These are phyloP conservation scores for Eudorina sp. DNA, from an alignment of 139 green algal species.

Conservation along the genomic window DNA sequence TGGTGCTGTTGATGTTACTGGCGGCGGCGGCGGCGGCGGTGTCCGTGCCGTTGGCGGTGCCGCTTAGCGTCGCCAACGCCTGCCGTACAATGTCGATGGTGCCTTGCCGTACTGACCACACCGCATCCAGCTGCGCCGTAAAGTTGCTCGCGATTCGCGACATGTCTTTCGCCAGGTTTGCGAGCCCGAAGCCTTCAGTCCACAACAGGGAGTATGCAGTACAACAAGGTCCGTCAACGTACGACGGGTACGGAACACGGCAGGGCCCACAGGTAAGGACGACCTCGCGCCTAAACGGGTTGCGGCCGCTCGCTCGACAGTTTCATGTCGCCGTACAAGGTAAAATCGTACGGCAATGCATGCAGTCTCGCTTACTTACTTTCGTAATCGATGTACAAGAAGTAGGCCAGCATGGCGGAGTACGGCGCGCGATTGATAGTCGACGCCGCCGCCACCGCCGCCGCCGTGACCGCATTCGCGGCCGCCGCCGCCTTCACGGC, in stretches of 20 bases:
- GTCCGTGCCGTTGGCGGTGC: neutral
- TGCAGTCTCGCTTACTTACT: neutral
- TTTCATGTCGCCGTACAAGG: too few relatives aligned
- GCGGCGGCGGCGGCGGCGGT: neutral
- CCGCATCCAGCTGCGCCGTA: neutral
- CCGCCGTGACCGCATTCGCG: neutral
- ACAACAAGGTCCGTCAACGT: too few relatives aligned
- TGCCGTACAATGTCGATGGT: neutral
- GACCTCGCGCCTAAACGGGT: too few relatives aligned
- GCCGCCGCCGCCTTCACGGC: neutral
- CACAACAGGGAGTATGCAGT: neutral
- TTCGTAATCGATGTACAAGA: neutral
- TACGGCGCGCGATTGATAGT: conserved; percentile 28
- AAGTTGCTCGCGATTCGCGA: neutral
- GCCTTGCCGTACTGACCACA: neutral
- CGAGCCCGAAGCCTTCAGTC: neutral
- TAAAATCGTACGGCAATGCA: too few relatives aligned
- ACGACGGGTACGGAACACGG: too few relatives aligned
- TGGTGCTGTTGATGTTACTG: neutral
- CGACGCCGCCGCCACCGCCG: neutral
- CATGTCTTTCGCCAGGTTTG: neutral
- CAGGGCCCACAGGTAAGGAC: too few relatives aligned
- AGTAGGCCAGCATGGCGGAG: neutral
- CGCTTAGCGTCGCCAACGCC: neutral
- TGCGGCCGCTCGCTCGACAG: too few relatives aligned